Base-by-base conservation (phyloP, 306 rosid species). In the Dicorynia guianensis region DNA sequence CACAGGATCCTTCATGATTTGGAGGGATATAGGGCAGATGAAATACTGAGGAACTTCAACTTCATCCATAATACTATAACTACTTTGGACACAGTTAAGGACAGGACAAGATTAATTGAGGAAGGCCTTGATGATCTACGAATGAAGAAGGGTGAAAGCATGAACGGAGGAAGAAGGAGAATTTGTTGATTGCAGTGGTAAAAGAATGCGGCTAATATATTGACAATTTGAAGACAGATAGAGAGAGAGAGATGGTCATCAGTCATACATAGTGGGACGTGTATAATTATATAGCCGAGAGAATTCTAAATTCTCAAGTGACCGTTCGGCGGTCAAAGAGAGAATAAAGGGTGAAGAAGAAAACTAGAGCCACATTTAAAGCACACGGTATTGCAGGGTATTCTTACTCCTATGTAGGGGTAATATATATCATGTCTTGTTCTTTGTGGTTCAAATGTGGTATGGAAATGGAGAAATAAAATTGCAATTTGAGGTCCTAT, bases 1-100 rank as follows among this genome's bases (percentile, higher is more conserved):
- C 6, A 92, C 97, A 2, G 97, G 97, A 42, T 92, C 97, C 43
- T 76, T 78, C 97, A 92, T 92, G 49, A 92, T 87, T 71, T 87
- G 90, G 0, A 92, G 90, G 33, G 96, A 89, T 8, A 92, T 88
- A 2, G 96, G 97, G 69, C 97, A 92, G 3, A 82, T 70, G 70
- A 89, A 92, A 57, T 78, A 92, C 15, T 82, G 79, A 72, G 97
- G 97, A 54, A 91, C 80, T 56, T 91, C 96, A 47, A 89, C 79
- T 11, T 87, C 95, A 11, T 88, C 96, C 95, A 91, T 91, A 63
- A 39, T 25, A 2, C 30, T 25, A 25, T 25, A 65, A 8, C 7
- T 35, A 13, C 1, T 34, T 34, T 19, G 1, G 52, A 46, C 3
- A 9, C 5, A 46, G 11, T 46, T 2, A 8, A 13, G 11, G 48